phyloP scores from a whole-genome alignment of 805 yeast species.

The Kuraishia hungarica region DNA sequence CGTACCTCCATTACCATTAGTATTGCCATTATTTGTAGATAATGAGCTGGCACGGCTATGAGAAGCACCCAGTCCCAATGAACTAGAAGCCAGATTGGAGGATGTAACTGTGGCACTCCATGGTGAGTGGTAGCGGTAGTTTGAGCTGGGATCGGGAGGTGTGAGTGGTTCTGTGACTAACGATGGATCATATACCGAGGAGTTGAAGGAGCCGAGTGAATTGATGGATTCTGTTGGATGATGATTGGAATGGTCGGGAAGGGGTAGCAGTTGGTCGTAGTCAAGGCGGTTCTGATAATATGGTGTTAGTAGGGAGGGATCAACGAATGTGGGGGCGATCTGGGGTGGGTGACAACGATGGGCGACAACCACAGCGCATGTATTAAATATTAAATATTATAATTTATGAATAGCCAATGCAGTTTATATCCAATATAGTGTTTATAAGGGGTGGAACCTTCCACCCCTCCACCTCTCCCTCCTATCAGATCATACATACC shows the following conservation, averaged over 20 bases:
- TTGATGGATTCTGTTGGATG: constrained; percentile 9
- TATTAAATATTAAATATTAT: too few relatives aligned
- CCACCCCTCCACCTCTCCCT: too few relatives aligned
- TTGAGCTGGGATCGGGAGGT: constrained; percentile 7
- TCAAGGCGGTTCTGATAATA: not conserved
- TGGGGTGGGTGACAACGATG: too few relatives aligned
- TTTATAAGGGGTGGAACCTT: too few relatives aligned
- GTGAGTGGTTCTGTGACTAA: constrained; percentile 7
- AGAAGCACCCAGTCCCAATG: not conserved
- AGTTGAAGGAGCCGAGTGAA: constrained; percentile 8
- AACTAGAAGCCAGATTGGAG: not conserved
- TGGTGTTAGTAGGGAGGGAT: not conserved
- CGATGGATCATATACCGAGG: constrained; percentile 2
- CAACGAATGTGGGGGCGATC: too few relatives aligned
- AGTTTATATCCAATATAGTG: too few relatives aligned
- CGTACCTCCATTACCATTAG: too few relatives aligned
- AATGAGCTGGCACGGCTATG: not conserved
- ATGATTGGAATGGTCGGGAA: constrained; percentile 1
- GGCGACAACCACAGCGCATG: too few relatives aligned
- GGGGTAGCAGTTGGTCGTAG: not conserved
- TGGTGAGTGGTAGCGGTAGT: constrained; percentile 6
- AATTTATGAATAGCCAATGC: too few relatives aligned
- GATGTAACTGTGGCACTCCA: constrained; percentile 5
- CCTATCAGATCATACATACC: not conserved
- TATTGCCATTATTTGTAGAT: not conserved